Evolutionary conservation across 192 early-diverging fungal genomes (phyloP).

Genomic region (Coemansia sp.): DNA sequence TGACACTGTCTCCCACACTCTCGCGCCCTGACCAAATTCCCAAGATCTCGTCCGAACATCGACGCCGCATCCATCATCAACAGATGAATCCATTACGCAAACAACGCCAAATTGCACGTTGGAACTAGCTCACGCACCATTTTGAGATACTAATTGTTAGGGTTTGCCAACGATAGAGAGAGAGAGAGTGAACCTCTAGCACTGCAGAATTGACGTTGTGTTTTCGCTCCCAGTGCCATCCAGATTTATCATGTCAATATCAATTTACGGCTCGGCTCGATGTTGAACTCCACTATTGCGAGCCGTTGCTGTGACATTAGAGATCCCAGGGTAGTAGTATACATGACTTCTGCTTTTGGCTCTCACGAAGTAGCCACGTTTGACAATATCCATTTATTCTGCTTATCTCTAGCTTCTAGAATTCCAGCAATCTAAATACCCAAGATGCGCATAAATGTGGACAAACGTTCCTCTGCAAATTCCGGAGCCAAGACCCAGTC

Average conservation of each 20-base stretch:
- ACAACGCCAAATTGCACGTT: neutral
- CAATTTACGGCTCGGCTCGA: neutral
- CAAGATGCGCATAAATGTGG: slow-evolving; percentile 42
- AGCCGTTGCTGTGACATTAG: too few relatives aligned
- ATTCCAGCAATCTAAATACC: neutral
- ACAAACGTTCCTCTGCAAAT: slow-evolving; percentile 20
- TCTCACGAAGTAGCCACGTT: neutral
- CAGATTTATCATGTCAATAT: neutral
- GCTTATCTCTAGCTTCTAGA: neutral
- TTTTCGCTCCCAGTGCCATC: neutral
- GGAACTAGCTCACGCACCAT: neutral
- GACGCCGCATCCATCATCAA: neutral
- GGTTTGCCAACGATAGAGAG: neutral
- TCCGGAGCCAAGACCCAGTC: neutral
- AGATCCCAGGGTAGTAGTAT: too few relatives aligned
- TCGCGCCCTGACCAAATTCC: neutral
- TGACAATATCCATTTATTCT: neutral
- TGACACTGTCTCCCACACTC: neutral
- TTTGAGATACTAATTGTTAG: neutral
- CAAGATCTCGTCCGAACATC: neutral
- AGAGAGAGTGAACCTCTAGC: neutral
- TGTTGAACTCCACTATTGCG: neutral
- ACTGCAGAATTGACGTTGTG: neutral
- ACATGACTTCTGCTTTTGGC: neutral
- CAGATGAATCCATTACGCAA: neutral